Base-by-base conservation (phyloP, 306 rosid species). In the Cicer bijugum region DNA sequence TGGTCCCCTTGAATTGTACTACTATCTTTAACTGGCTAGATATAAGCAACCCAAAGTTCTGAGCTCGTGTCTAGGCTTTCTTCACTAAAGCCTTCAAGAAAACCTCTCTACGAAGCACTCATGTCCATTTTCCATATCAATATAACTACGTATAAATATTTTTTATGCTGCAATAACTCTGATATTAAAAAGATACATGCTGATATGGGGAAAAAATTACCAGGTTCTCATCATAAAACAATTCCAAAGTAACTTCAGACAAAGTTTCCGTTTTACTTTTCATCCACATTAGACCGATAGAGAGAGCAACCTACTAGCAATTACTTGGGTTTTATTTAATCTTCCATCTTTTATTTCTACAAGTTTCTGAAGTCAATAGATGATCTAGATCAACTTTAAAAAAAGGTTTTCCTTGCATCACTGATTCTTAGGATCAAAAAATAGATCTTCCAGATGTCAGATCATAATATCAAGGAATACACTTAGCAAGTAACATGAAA, bases 381-480 rank as follows among this genome's bases (percentile, higher is more conserved):
- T 20, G 12, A 50, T 12, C 59, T 46, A 50, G 39, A 72, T 14
- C 63, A 46, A 3, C 9, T 52, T 42, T 28, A 11, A 37, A 5
- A 40, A 42, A 47, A 45, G n/a, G 35, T 6, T 57, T 47, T 20
- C 59, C 57, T 17, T 28, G 73, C 55, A 72, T 45, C 47, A 39
- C 15, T 37, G 6, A 42, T 70, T 75, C 72, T 55, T 28, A 9
- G 17, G 5, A 55, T n/a, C 5, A 35, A 48, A 61, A 63, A 9
- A 8, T 10, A 33, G n/a, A 58, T 66, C 79, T 58, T 69, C 15
- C 16, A 11, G 4, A 16, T 23, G 50, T 33, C 63, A 19, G 5
- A 60, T 51, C 7, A n/a, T 16, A 12, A 78, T 70, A 70, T 69
- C 66, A 82, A 61, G 64, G 60, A 9, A 42, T 11, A 33, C 14